Base-by-base conservation (phyloP, 2,329 filamentous ascomycete species). In the Pseudopithomyces chartarum region DNA sequence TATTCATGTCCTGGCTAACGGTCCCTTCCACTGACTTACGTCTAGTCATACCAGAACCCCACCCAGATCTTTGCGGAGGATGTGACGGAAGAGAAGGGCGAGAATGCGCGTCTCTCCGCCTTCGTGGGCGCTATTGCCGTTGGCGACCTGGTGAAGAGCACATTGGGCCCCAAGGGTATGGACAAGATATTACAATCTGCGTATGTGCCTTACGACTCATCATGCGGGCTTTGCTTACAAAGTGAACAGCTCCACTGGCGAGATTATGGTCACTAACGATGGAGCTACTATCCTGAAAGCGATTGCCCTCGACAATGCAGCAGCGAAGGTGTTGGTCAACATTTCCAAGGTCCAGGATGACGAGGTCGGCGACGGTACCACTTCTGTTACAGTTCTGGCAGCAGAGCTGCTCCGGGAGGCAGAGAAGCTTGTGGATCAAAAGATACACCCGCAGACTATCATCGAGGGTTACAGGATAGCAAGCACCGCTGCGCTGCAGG, bases 261-360 rank as follows among this genome's bases (percentile, higher is more conserved):
- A 98, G 72, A 97, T 98, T 71, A 91, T 98, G 87, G 95, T 99
- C 61, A 99, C 95, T 57, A 99, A 99, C 79, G 95, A 99, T 80
- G 95, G 95, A 74, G 95, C 95, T 62, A 99, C 95, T 22, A 99
- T 99, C 67, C 86, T 99, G 63, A 99, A 99, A 81, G 91, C 94
- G 52, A 99, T 99, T 78, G 95, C 95, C 42, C 89, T 99, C 73
- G 95, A 99, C 79, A 99, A 99, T 76, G 95, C 95, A 42, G 95
- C 95, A 20, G 95, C 95, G 53, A 99, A 99, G 81, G 95, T 99
- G 5, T 85, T 99, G 42, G 95, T 99, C 75, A 99, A 99, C 78
- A 98, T 99, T 70, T 98, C 94, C 62, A 99, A 99, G 81, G 95
- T 99, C 6, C 95, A 99, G 77, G 95, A 99, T 73, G 95, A 99